Base-by-base conservation (phyloP, 2,329 filamentous ascomycete species). In the Karstenula rhodostoma region DNA sequence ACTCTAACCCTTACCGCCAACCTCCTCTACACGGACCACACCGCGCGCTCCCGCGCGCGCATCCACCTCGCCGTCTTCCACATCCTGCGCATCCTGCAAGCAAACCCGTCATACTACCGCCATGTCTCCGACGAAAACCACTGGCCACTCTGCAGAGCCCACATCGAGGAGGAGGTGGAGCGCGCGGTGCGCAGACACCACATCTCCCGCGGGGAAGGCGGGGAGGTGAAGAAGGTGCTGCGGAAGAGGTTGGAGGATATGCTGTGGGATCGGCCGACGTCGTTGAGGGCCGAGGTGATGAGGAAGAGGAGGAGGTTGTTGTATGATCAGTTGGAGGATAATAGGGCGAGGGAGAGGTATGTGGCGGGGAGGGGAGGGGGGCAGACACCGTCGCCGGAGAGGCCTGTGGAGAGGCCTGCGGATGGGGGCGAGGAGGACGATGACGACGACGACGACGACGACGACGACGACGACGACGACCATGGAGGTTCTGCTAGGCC, bases 51-150 rank as follows among this genome's bases (percentile, higher is more conserved):
- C 10, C 48, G 48, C 48, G 1, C 4, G n/a, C 23, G 37, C 12
- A 19, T 51, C 9, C 48, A 51, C 22, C 29, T 51, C 32, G 32
- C 48, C 33, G 29, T 51, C 9, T 51, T 37, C 33, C 48, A 51
- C 48, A 51, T 51, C 12, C n/a, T 51, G n/a, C 19, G 32, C 19
- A 40, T 51, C n/a, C 29, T 51, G 5, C n/a, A 40, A 15, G 32
- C 32, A 4, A 5, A 40, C 17, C 29, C 29, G 2, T 7, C 23
- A 2, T 51, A 51, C 17, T 32, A 13, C 2, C 4, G 3, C 8
- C 23, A 37, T 8, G 48, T 51, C 17, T n/a, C n/a, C 4, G 33
- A 51, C 13, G 33, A 51, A 7, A 12, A 23, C 13, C 2, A 33
- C 17, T 51, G 48, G 48, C 3, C 6, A 7, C 4, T 7, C 19